phyloP scores from a whole-genome alignment of 306 rosid species.

The Carpinus fangiana region DNA sequence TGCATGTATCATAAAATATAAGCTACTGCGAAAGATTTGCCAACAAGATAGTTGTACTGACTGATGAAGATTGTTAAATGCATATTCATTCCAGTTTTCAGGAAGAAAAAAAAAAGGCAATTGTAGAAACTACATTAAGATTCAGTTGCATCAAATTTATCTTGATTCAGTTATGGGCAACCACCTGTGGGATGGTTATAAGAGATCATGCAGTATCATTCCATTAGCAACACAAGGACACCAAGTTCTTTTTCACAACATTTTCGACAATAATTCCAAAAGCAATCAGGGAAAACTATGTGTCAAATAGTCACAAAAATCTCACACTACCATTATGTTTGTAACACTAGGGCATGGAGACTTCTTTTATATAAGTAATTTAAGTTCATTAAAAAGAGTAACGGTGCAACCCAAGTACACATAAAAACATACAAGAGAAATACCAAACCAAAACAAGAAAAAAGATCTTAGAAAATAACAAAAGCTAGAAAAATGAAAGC shows the following conservation, averaged over 20 bases:
- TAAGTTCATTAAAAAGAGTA: too few species aligned
- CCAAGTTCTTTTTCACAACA: background rate
- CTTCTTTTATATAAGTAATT: background rate
- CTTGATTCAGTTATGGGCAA: background rate
- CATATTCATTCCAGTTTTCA: slow-evolving; percentile 3
- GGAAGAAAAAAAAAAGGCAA: background rate
- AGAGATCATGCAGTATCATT: background rate
- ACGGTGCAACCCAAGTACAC: too few species aligned
- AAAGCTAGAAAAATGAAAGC: too few species aligned
- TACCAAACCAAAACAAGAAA: too few species aligned
- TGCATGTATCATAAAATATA: background rate
- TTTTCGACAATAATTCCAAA: background rate
- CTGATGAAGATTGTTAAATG: slow-evolving; percentile 9
- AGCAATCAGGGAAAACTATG: background rate
- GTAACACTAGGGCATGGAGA: background rate
- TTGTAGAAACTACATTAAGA: background rate
- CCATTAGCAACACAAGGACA: background rate
- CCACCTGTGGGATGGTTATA: background rate
- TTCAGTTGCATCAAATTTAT: slow-evolving; percentile 2
- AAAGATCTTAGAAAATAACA: too few species aligned
- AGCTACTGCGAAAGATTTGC: background rate
- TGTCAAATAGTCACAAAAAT: background rate
- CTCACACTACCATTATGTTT: background rate
- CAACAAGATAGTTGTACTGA: background rate
- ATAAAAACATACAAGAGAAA: too few species aligned